Conservation (phyloP, 176 grass and related monocot species). For the Oryza longistaminata region DNA sequence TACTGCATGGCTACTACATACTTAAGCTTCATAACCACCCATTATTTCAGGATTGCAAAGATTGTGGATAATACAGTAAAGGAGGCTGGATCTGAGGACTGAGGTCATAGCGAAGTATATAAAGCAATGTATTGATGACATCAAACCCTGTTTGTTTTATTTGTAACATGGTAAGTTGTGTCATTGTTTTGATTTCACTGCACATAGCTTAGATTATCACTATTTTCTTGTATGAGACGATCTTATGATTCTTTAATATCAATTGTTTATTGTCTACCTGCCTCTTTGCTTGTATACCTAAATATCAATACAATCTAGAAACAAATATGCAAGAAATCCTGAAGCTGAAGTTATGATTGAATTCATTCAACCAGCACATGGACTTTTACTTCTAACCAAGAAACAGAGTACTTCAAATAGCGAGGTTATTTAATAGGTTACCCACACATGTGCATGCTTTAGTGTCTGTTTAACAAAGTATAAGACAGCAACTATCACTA, state of each 20-base stretch:
- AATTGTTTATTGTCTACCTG: not conserved
- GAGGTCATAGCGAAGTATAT: constrained; percentile 24
- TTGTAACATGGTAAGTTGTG: constrained; percentile 22
- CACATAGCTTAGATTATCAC: not conserved
- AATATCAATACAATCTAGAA: not conserved
- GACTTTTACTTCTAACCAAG: not conserved
- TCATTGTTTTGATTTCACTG: constrained; percentile 20
- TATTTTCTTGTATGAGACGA: not conserved
- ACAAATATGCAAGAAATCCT: constrained; percentile 14
- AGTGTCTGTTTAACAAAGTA: constrained; percentile 21
- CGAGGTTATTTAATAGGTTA: constrained; percentile 13
- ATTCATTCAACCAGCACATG: not conserved
- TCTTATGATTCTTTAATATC: not conserved
- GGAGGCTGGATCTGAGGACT: constrained; percentile 41
- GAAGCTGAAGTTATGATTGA: not conserved
- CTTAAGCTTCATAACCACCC: constrained; percentile 26
- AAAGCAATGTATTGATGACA: constrained; percentile 14
- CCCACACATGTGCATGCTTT: not conserved
- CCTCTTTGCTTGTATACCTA: not conserved
- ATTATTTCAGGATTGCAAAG: constrained; percentile 62
- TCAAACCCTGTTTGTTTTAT: not conserved
- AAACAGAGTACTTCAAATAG: constrained; percentile 24
- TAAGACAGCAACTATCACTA: not conserved
- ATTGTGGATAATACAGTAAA: constrained; percentile 47
- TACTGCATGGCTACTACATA: constrained; percentile 3